A percentile compares a stretch with the other conserved stretches of the same genome.
Evolutionary conservation across 495 filamentous ascomycete genomes (phyloP).

Genomic region (Hypoxylon intermedium): DNA sequence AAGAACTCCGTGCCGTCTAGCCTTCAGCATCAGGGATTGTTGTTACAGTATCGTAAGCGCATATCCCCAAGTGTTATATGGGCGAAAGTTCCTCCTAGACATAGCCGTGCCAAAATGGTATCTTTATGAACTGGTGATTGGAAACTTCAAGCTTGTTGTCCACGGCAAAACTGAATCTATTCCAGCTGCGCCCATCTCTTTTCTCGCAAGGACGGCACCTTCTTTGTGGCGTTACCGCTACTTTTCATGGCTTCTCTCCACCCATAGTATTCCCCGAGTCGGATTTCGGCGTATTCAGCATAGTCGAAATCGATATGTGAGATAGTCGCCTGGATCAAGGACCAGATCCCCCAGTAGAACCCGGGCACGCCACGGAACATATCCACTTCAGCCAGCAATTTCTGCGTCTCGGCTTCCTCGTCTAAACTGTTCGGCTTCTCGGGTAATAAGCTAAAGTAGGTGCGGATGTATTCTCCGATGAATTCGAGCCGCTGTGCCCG

Average conservation of each 20-base stretch:
- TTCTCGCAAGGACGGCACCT: slow-evolving; percentile 77
- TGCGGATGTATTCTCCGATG: slow-evolving; percentile 76
- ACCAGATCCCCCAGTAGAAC: slow-evolving; percentile 92
- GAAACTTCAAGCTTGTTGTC: background rate
- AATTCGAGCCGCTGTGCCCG: slow-evolving; percentile 79
- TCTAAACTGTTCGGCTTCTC: slow-evolving; percentile 55
- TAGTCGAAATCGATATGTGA: slow-evolving; percentile 98
- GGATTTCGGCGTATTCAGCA: slow-evolving; percentile 83
- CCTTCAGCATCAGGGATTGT: slow-evolving; percentile 9
- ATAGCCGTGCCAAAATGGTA: slow-evolving; percentile 10
- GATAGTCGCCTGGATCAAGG: slow-evolving; percentile 93
- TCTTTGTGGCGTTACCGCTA: slow-evolving; percentile 59
- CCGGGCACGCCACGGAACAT: slow-evolving; percentile 87
- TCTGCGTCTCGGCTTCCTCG: slow-evolving; percentile 62
- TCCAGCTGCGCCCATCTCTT: slow-evolving; percentile 74
- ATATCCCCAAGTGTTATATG: background rate
- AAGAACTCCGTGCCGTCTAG: slow-evolving; percentile 11
- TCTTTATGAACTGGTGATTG: slow-evolving; percentile 10
- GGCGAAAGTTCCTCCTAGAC: background rate
- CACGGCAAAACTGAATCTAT: slow-evolving; percentile 16
- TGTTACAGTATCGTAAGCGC: background rate
- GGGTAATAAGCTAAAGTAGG: slow-evolving; percentile 59
- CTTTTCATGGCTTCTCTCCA: slow-evolving; percentile 81
- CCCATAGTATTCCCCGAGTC: slow-evolving; percentile 93
- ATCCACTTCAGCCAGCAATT: slow-evolving; percentile 81